These are phyloP conservation scores for Amanita phalloides DNA, from an alignment of 768 basidiomycete species.

Conservation along the genomic window DNA sequence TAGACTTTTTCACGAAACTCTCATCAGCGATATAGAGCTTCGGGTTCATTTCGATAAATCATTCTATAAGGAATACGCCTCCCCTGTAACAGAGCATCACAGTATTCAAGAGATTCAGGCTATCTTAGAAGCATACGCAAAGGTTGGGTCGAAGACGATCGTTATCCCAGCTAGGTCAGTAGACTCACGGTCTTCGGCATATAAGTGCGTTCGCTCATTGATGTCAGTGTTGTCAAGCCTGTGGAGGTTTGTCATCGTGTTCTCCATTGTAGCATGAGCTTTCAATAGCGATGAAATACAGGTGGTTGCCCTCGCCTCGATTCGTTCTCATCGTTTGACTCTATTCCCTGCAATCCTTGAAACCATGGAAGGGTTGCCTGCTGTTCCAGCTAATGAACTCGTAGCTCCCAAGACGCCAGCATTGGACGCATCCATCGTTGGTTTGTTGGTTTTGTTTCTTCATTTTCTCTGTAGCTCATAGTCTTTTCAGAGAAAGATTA, in stretches of 20 bases:
- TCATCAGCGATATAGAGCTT: background rate
- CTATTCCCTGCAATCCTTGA: conserved; percentile 30
- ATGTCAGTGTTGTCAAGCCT: background rate
- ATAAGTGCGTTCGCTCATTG: background rate
- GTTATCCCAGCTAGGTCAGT: background rate
- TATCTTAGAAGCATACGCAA: background rate
- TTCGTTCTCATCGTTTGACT: conserved; percentile 32
- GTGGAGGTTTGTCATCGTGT: background rate
- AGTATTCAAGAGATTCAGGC: background rate
- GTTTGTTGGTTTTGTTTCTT: background rate
- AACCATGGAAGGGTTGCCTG: conserved; percentile 19
- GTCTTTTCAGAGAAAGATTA: conserved; percentile 16
- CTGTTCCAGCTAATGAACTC: conserved; percentile 8
- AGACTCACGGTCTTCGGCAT: background rate
- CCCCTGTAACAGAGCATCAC: background rate
- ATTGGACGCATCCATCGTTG: background rate
- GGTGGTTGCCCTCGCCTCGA: conserved; percentile 29
- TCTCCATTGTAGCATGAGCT: background rate
- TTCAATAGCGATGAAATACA: conserved; percentile 8
- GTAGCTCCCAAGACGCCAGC: background rate
- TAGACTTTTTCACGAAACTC: background rate
- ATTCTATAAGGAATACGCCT: background rate
- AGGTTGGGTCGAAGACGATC: background rate
- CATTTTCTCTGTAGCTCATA: background rate
- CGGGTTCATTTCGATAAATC: background rate